Evolutionary conservation across 2,329 filamentous ascomycete genomes (phyloP), one percentile per base, ranked within the genome.

Genomic region (Curvularia spicifera): DNA sequence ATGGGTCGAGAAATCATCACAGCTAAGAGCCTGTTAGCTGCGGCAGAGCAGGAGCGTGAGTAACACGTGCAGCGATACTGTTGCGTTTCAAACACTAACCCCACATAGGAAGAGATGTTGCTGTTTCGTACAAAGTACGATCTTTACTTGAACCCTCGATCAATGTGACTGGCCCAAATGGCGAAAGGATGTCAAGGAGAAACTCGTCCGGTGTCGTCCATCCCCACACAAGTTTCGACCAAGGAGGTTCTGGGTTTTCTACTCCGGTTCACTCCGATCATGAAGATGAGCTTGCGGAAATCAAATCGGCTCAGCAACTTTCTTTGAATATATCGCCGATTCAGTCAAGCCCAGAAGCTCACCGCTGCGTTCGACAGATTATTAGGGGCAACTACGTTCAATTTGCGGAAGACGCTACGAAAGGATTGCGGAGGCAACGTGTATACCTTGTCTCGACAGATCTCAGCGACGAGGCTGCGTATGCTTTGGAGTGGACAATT

Each of bases 391-490:
- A 98, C 66, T 97, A 91, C 73, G 80, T 81, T 49, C 85, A 87
- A 66, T 89, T 96, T 65, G 88, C 90, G 43, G 85, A 89, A 64
- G 88, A 93, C 70, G 91, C 91, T 0, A 88, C 93, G 56, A 89
- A 91, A 12, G 91, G 92, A 51, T 84, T 91, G 49, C 87, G 91
- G 49, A 87, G 91, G 52, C 85, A 94, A 60, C 86, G 95, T 52
- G 96, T 95, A 70, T 99, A 98, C 73, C 81, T 99, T 15, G 93
- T 97, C n/a, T 94, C 95, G 3, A 97, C 92, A 0, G 95, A 99
- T 76, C 81, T 98, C 3, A 97, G 93, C 67, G 91, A 95, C 37
- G 95, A 99, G 79, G 93, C 94, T 4, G 91, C 91, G 6, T 96
- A 98, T 75, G 95, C 95, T 1, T 83, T 99, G 31, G 95, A 99